Evolutionary conservation across 805 yeast species (phyloP), one percentile per base, ranked within the genome.

Genomic region (Jamesozyma rosinii): DNA sequence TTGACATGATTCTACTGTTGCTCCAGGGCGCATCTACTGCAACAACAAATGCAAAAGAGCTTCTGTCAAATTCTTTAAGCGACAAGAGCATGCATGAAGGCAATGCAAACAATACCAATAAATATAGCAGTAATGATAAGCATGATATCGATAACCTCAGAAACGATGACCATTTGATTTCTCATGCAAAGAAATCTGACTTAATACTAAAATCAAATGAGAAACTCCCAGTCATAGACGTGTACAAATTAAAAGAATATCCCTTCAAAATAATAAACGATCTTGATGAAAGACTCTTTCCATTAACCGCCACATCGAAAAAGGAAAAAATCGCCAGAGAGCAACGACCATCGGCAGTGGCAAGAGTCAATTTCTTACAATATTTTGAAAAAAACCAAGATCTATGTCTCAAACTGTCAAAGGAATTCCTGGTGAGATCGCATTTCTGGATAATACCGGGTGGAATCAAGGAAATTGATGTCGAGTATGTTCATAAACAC

Each of bases 381-480:
- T 76, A 75, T 57, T 76, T 70, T 49, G 59, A 64, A 27, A 57
- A 66, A 11, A 65, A 76, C 48, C 69, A 67, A 45, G 48, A 51
- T 9, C 54, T 76, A 5, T 74, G 77, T 49, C 57, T 73, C 6
- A 59, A 63, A 36, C 53, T 77, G 26, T 70, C 75, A 0, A 65
- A 67, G 44, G 70, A 71, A 22, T 77, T 76, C 47, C 54, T 76
- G 31, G 69, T 67, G 15, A 71, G 70, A 35, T 75, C 81, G 3
- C 79, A 75, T 51, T 74, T 72, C 52, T 77, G 81, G 79, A 75
- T 77, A 37, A 71, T 76, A 4, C 81, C 81, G 1, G 81, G 80
- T 10, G 81, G 80, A 4, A 66, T 75, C n/a, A 72, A 67, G 31
- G 68, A 67, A 27, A 67, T 76, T 11, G 65, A 70, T 34, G 55